These are phyloP conservation scores for Scopulariopsis brevicaulis DNA, from an alignment of 2,329 filamentous ascomycete species.

Conservation along the genomic window DNA sequence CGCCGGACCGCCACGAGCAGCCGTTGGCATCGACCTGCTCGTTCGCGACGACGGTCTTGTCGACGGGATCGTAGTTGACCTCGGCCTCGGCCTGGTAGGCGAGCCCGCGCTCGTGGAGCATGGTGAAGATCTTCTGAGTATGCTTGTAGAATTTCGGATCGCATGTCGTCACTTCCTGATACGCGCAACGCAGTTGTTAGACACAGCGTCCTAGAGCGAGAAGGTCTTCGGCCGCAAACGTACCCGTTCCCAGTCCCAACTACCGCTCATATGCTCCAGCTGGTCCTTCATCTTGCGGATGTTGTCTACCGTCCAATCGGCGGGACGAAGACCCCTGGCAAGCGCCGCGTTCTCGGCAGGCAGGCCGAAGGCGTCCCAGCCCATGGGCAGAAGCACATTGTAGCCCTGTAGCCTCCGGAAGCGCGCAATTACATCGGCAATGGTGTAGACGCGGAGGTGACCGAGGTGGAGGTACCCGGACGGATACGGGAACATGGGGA, in stretches of 20 bases:
- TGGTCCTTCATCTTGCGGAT: slow-evolving; percentile 80
- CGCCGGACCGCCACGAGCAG: slow-evolving; percentile 77
- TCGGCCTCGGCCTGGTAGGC: slow-evolving; percentile 75
- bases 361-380: slow-evolving; percentile 87
- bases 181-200: not conserved
- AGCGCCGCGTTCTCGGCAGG: slow-evolving; percentile 88
- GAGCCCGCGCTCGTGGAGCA: slow-evolving; percentile 60
- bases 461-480: slow-evolving; percentile 80
- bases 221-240: slow-evolving; percentile 18
- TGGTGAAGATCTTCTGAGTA: slow-evolving; percentile 75
- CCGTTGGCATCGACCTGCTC: slow-evolving; percentile 87
- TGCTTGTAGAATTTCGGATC: slow-evolving; percentile 81
- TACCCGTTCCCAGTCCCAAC: slow-evolving; percentile 76
- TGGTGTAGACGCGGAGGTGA: slow-evolving; percentile 80
- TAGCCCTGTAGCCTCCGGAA: slow-evolving; percentile 65
- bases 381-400: slow-evolving; percentile 77
- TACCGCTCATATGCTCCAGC: slow-evolving; percentile 65
- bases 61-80: slow-evolving; percentile 85
- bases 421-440: slow-evolving; percentile 74
- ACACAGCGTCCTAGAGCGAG: not conserved
- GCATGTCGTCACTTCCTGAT: slow-evolving; percentile 72
- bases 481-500: slow-evolving; percentile 91
- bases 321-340: slow-evolving; percentile 67
- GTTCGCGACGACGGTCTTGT: slow-evolving; percentile 82
- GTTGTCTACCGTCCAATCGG: slow-evolving; percentile 68